These are phyloP conservation scores for Mytilinidion resinicola DNA, from an alignment of 495 filamentous ascomycete genomes.

Conservation along the genomic window DNA sequence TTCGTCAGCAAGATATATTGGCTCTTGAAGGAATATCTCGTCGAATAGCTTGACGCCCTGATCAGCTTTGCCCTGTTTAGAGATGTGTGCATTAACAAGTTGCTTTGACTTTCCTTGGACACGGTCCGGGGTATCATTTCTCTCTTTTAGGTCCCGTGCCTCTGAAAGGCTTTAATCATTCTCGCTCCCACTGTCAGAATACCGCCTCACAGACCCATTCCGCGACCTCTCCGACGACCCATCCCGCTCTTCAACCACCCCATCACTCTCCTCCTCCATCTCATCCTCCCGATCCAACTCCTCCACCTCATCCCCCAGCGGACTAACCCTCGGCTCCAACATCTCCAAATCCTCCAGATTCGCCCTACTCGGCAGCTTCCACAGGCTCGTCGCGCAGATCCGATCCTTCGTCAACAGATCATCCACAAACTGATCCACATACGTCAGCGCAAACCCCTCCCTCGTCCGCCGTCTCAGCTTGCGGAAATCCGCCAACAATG, in stretches of 20 bases:
- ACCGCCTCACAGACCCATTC: background rate
- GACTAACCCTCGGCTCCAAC: slow-evolving; percentile 79
- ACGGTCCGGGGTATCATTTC: too few relatives aligned
- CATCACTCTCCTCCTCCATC: background rate
- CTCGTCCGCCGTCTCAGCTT: slow-evolving; percentile 73
- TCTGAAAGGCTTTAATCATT: background rate
- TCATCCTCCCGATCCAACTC: slow-evolving; percentile 59
- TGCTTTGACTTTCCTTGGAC: too few relatives aligned
- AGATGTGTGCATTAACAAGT: too few relatives aligned
- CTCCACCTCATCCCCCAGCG: slow-evolving; percentile 74
- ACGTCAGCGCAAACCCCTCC: slow-evolving; percentile 65
- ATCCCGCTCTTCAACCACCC: slow-evolving; percentile 7
- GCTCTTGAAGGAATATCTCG: too few relatives aligned
- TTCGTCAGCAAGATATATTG: too few relatives aligned
- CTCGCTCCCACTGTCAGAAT: background rate
- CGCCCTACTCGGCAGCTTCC: slow-evolving; percentile 78
- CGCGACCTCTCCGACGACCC: background rate
- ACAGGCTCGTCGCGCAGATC: slow-evolving; percentile 84
- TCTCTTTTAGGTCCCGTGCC: too few relatives aligned
- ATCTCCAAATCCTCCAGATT: slow-evolving; percentile 85
- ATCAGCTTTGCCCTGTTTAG: too few relatives aligned
- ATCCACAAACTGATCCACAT: slow-evolving; percentile 91
- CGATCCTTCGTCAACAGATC: slow-evolving; percentile 83
- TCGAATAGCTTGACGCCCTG: too few relatives aligned
- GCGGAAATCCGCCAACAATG: slow-evolving; percentile 70